Evolutionary conservation across 2,329 filamentous ascomycete genomes (phyloP), one percentile per base, ranked within the genome.

Genomic region (Exophiala dermatitidis): DNA sequence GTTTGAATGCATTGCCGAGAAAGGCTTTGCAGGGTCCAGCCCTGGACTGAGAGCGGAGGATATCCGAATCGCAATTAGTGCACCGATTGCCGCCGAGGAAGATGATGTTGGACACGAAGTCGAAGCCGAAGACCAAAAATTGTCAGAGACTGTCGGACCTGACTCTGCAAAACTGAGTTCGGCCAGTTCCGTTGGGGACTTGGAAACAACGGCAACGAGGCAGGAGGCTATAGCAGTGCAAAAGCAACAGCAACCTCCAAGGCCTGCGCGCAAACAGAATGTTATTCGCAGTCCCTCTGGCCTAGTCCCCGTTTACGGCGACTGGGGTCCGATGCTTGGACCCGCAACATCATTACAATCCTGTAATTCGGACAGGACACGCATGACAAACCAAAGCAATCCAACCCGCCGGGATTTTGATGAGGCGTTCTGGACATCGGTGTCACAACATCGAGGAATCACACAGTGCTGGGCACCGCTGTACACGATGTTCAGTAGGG

Each of bases 401-500:
- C 70, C 74, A 1, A 66, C 67, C 0, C 50, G 63, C 1, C 48
- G 63, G 1, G 85, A 91, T 64, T 86, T 94, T 54, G 67, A 74
- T 0, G 53, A 67, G 1, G 84, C 89, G 0, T 81, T 95, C 58
- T 97, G 91, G 91, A 86, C 86, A 0, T 79, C 77, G 8, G 84
- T 85, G 3, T 81, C 77, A 48, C 90, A 95, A 67, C 88, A 89
- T 64, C 77, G 80, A 53, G 86, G 85, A 2, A 86, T 97, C 53
- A 71, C 74, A 34, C 91, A 97, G 72, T 84, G 79, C 1, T 97
- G 90, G 90, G 86, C 90, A 1, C 91, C 91, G 9, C 71, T 84
- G 0, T 90, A 89, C 76, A 95, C 90, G 29, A 96, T 96, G 90
- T 97, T 97, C 68, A 90, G 85, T 58, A 80, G 90, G 1, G 90